Evolutionary conservation across 306 rosid species (phyloP).

Genomic region (Vigna reflexopilosa): DNA sequence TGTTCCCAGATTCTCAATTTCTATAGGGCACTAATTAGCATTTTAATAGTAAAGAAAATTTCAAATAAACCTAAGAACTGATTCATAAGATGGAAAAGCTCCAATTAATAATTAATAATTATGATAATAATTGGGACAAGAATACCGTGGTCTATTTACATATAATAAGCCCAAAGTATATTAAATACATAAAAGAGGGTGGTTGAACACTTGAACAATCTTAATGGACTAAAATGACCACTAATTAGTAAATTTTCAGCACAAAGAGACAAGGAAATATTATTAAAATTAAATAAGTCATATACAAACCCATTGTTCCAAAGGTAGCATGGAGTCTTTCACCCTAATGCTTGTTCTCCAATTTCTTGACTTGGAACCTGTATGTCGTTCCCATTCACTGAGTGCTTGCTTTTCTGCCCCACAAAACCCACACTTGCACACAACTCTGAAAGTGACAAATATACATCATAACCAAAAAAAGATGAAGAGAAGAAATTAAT

Average conservation of each 20-base stretch:
- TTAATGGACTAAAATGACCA: constrained; percentile 24
- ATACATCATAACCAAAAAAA: constrained; percentile 21
- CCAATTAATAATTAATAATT: constrained; percentile 7
- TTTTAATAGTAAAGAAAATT: constrained; percentile 34
- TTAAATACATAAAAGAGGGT: constrained; percentile 15
- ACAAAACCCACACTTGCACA: constrained; percentile 92
- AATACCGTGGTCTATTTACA: constrained; percentile 1
- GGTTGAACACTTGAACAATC: constrained; percentile 8
- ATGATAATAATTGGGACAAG: constrained; percentile 2
- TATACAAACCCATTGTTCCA: constrained; percentile 98
- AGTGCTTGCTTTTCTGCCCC: constrained; percentile 97
- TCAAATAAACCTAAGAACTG: constrained; percentile 26
- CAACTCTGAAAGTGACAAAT: constrained; percentile 72
- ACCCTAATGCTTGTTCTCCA: constrained; percentile 94
- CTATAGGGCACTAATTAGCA: constrained; percentile 9
- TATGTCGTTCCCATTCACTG: constrained; percentile 96
- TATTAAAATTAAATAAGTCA: constrained; percentile 35
- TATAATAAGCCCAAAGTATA: constrained; percentile 27
- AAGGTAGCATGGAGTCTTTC: constrained; percentile 88
- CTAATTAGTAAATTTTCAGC: constrained; percentile 28
- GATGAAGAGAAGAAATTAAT: neutral
- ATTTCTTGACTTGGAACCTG: constrained; percentile 91
- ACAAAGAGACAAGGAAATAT: constrained; percentile 28
- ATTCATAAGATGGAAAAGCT: constrained; percentile 1
- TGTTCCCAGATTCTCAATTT: constrained; percentile 34